Evolutionary conservation across 75 land plant species (phyloP), one percentile per base, ranked within the genome.

Genomic region (Isoetes taiwanensis): DNA sequence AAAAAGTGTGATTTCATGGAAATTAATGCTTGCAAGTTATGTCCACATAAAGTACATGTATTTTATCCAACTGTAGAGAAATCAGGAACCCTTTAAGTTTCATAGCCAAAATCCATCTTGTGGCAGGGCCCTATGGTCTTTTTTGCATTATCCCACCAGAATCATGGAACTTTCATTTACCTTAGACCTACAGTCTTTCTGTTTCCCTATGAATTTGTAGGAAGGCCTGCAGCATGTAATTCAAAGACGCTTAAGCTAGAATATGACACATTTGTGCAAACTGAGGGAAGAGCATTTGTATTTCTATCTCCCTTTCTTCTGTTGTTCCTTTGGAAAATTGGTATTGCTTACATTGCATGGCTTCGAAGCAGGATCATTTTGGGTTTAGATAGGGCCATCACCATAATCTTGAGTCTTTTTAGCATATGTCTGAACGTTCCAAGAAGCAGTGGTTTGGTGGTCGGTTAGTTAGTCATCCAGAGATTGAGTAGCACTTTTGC

Each of bases 381-480:
- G 50, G 50, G 5, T 46, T 46, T n/a, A 3, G 21, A 19, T 23
- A 46, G 25, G 50, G 50, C n/a, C 16, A 46, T 16, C 50, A 23
- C 25, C 50, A 46, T 23, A 46, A 19, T 23, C 16, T 46, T 16
- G 50, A 46, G 21, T 46, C 50, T 16, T 46, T 46, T 23, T 4
- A 23, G 25, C 50, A 23, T 16, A 46, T 46, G 50, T 46, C 12
- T 46, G 50, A 46, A 6, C 50, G 50, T 6, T 46, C n/a, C 50
- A 46, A 46, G 50, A 46, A 46, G 50, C 16, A 46, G 50, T 46
- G 50, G 50, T 46, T 46, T 16, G 50, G 50, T 8, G 50, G 50
- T 5, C 50, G 50, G 5, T n/a, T 23, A 6, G 50, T 46, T 5
- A 46, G 21, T 6, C 23, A 8, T 23, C 23, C 50, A 19, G 50